Evolutionary conservation across 257 asterid genomes (phyloP).

Genomic region (Solanum bulbocastanum): DNA sequence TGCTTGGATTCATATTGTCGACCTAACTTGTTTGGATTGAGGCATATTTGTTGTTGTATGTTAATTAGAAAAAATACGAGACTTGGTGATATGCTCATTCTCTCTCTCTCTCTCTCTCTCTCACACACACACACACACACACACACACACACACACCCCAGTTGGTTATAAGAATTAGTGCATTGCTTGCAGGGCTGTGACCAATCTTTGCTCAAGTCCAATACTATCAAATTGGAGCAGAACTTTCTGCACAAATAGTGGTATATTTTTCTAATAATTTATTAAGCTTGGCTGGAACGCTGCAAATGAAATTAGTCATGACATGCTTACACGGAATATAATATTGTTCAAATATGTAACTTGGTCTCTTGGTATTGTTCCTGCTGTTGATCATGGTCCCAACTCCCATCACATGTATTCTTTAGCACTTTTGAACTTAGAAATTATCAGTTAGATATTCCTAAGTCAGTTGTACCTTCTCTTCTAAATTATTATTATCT

Average conservation of each 20-base stretch:
- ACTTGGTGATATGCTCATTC: background rate
- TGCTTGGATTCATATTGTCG: background rate
- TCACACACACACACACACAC: background rate
- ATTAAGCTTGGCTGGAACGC: background rate
- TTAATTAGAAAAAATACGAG: background rate
- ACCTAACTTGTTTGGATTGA: background rate
- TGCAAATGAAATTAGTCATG: background rate
- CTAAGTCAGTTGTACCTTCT: background rate
- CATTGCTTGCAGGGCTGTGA: conserved; percentile 31
- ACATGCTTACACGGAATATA: background rate
- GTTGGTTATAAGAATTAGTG: conserved; percentile 3
- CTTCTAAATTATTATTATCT: background rate
- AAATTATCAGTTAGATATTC: background rate
- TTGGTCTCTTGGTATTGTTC: background rate
- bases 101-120: background rate
- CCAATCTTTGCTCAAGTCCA: conserved; percentile 18
- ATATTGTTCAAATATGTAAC: background rate
- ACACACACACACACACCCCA: background rate
- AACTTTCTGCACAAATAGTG: conserved; percentile 58
- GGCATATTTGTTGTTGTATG: background rate
- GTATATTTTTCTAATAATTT: conserved; percentile 17
- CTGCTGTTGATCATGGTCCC: background rate
- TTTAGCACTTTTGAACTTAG: background rate
- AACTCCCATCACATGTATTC: background rate
- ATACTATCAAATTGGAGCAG: conserved; percentile 38